Base-by-base conservation (phyloP, 2,329 filamentous ascomycete species). In the Pseudofabraea citricarpa region DNA sequence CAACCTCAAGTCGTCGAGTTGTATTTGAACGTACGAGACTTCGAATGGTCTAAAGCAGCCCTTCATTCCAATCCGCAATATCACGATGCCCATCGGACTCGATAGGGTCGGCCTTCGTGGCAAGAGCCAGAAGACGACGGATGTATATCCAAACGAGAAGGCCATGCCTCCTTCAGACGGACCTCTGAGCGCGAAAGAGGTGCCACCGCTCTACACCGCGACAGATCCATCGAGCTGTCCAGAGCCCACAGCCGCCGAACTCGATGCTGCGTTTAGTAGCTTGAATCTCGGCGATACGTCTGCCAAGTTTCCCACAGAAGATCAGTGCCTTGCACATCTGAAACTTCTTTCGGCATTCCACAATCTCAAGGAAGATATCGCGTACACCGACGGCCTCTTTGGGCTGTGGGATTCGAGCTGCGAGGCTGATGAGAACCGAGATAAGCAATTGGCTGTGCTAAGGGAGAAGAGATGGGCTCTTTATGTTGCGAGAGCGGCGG, bases 381-480 rank as follows among this genome's bases (percentile, higher is more conserved):
- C 81, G 5, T 81, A 77, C 43, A 75, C 66, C 0, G 80, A 89
- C 53, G 81, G 81, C 0, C 66, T 90, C 1, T 90, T 82, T 63
- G 76, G 75, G 2, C 70, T 90, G 38, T 69, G 66, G 55, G 77
- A 85, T 51, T 15, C 49, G 51, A 24, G 49, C 35, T 54, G 56
- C 6, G 51, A 53, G 10, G 52, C 59, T 10, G 58, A 64, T 3
- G 59, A 64, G 2, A 53, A 65, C 13, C 58, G 59, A n/a, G 54
- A 51, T 41, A 65, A 66, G 49, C 64, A 68, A 2, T 64, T 80
- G 12, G 73, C 74, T 41, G 69, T 70, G 39, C 65, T 87, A 22
- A 71, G 79, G 12, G 85, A 89, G 65, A 88, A 88, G 67, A 69
- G 85, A 57, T 90, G 86, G 86, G 75, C 77, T 0, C 58, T 89